These are phyloP conservation scores for Lactarius evosmus DNA, from an alignment of 768 basidiomycete species.

Conservation along the genomic window DNA sequence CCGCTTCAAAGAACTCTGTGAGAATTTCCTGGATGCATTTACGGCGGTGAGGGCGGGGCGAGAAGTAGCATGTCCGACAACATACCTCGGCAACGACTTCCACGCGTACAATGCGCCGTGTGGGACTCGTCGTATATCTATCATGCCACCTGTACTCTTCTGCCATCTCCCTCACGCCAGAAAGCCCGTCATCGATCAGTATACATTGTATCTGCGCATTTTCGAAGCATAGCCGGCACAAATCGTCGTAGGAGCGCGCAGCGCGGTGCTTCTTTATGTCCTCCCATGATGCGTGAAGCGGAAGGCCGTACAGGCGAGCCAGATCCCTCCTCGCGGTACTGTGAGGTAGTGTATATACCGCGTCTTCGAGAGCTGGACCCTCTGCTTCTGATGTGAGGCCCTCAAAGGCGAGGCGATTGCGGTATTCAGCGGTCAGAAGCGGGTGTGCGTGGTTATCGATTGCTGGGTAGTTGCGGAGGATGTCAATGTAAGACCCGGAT, in stretches of 20 bases:
- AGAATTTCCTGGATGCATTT: conserved; percentile 31
- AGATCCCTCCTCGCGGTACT: conserved; percentile 57
- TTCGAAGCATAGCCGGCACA: conserved; percentile 56
- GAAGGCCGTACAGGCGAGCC: conserved; percentile 45
- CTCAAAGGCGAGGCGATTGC: conserved; percentile 53
- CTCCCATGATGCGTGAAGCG: conserved; percentile 50
- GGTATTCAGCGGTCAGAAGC: conserved; percentile 48
- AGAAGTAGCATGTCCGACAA: neutral
- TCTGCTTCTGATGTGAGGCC: conserved; percentile 63
- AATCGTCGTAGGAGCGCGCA: conserved; percentile 47
- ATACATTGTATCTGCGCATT: conserved; percentile 61
- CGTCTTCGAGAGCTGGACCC: conserved; percentile 51
- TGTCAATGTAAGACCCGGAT: conserved; percentile 6
- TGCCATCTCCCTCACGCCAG: conserved; percentile 43
- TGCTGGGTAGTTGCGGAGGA: conserved; percentile 42
- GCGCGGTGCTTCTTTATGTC: conserved; percentile 49
- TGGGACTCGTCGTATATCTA: conserved; percentile 48
- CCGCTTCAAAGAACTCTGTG: conserved; percentile 26
- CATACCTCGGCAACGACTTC: conserved; percentile 70
- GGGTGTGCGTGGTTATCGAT: conserved; percentile 84
- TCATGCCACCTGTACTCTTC: conserved; percentile 62
- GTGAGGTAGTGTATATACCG: conserved; percentile 55
- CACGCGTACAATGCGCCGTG: conserved; percentile 63
- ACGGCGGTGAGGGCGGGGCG: neutral
- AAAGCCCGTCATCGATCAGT: conserved; percentile 72